These are phyloP conservation scores for Wickerhamomyces bisporus DNA, from an alignment of 805 yeast genomes.

Conservation along the genomic window DNA sequence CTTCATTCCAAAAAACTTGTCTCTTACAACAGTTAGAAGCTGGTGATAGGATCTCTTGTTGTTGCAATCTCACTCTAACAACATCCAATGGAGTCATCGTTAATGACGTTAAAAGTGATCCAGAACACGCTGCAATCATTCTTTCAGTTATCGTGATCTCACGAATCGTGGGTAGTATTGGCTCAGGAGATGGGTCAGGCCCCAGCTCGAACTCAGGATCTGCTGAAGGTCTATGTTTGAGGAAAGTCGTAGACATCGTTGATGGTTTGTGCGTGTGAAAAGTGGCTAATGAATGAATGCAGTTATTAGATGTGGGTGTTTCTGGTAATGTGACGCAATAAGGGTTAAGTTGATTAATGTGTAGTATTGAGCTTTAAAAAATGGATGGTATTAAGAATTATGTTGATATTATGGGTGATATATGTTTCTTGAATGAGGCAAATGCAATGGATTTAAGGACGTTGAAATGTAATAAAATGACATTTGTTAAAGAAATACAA, in stretches of 20 bases:
- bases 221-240: not conserved
- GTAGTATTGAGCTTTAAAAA: too few relatives aligned
- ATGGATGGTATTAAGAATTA: too few relatives aligned
- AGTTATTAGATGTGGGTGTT: not conserved
- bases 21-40: conserved; percentile 36
- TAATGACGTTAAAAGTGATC: conserved; percentile 66
- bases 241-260: conserved; percentile 6
- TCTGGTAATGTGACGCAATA: not conserved
- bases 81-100: conserved; percentile 82
- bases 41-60: conserved; percentile 57
- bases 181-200: not conserved
- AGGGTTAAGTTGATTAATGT: too few relatives aligned
- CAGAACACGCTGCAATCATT: conserved; percentile 75
- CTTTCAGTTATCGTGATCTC: conserved; percentile 51
- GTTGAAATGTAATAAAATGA: too few relatives aligned
- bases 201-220: not conserved
- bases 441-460: too few relatives aligned
- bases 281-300: not conserved
- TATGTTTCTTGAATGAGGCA: too few relatives aligned
- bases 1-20: conserved; percentile 27
- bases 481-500: too few relatives aligned
- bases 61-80: conserved; percentile 70
- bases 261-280: too few relatives aligned
- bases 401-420: too few relatives aligned
- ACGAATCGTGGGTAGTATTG: conserved; percentile 6